Conservation (phyloP, 2,329 filamentous ascomycete species). For the Coniochaeta prunicola region DNA sequence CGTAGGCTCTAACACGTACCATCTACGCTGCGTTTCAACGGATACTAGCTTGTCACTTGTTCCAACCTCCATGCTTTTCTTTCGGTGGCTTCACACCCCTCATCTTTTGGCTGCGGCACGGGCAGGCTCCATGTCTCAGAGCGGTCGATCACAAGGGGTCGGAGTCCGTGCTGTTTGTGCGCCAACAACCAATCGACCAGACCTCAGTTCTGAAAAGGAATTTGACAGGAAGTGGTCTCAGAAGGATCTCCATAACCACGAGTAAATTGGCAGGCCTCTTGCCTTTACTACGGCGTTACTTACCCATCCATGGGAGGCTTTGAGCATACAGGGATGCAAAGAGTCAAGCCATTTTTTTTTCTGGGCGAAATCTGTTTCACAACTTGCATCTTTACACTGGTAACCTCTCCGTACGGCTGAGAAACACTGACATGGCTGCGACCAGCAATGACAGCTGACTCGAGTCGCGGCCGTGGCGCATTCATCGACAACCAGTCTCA, state of each 20-base stretch:
- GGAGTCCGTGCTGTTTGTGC: background rate
- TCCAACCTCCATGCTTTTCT: background rate
- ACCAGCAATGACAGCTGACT: background rate
- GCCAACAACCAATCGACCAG: background rate
- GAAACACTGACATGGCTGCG: background rate
- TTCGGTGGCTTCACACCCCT: background rate
- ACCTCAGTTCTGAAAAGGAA: background rate
- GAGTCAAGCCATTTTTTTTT: background rate
- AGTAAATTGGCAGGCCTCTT: background rate
- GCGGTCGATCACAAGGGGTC: background rate
- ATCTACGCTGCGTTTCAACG: background rate
- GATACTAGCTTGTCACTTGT: background rate
- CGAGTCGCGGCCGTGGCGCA: background rate
- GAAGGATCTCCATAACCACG: background rate
- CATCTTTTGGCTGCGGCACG: background rate
- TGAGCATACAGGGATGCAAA: background rate
- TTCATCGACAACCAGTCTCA: background rate
- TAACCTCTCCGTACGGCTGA: too few relatives aligned
- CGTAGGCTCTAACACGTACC: too few relatives aligned
- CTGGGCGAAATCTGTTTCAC: background rate
- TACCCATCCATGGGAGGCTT: background rate
- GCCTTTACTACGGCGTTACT: background rate
- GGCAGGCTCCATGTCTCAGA: background rate
- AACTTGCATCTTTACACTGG: background rate
- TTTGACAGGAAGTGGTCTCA: background rate